A percentile compares a stretch with the other conserved stretches of the same genome.
Evolutionary conservation across 108 stramenopile species (phyloP).

Genomic region (Nitzschia inconspicua): DNA sequence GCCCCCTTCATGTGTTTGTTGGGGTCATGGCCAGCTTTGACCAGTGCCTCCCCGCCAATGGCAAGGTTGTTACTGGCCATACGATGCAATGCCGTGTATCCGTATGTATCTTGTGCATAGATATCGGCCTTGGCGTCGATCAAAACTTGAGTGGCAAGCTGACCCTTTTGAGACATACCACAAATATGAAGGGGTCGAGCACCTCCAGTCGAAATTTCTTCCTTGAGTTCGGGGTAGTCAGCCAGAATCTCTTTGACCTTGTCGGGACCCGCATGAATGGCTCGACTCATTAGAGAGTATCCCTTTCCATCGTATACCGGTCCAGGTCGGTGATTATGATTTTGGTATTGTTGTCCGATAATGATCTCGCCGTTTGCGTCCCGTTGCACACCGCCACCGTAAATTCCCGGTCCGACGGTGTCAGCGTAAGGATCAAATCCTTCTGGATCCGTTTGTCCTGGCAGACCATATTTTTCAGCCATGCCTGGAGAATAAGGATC

Average conservation of each 20-base stretch:
- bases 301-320: constrained; percentile 79
- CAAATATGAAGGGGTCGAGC: constrained; percentile 82
- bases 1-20: constrained; percentile 38
- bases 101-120: constrained; percentile 70
- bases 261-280: constrained; percentile 44
- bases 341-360: constrained; percentile 75
- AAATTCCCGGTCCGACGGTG: constrained; percentile 80
- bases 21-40: constrained; percentile 59
- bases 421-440: constrained; percentile 84
- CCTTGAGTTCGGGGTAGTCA: constrained; percentile 56
- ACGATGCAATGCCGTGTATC: constrained; percentile 76
- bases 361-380: constrained; percentile 42
- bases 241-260: constrained; percentile 56
- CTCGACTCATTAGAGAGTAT: constrained; percentile 51
- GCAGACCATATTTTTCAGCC: constrained; percentile 74
- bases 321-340: constrained; percentile 78
- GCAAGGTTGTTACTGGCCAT: constrained; percentile 86
- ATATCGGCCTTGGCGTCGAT: constrained; percentile 66
- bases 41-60: constrained; percentile 59
- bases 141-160: constrained; percentile 48
- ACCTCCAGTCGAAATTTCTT: constrained; percentile 78
- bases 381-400: constrained; percentile 71
- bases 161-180: constrained; percentile 61
- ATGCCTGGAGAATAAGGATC: constrained; percentile 76
- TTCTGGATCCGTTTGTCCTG: constrained; percentile 62